Evolutionary conservation across 129 eudicot species (phyloP).

Genomic region (Pulicaria dysenterica): DNA sequence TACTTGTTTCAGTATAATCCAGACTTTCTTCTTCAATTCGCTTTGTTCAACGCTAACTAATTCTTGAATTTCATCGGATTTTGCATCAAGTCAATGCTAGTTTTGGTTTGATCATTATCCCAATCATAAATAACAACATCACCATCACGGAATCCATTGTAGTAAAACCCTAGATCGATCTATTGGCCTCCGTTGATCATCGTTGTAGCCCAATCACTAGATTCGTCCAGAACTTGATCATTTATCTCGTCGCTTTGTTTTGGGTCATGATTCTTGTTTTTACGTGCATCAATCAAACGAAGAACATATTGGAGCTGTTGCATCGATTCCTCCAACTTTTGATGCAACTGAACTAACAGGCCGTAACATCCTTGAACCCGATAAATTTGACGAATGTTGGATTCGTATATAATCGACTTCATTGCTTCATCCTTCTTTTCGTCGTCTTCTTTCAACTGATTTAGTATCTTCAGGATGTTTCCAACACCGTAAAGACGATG

Average conservation of each 20-base stretch:
- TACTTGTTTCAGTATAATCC: conserved; percentile 30
- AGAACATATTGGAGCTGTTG: conserved; percentile 40
- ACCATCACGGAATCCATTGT: conserved; percentile 17
- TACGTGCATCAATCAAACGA: conserved; percentile 22
- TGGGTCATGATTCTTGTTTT: conserved; percentile 20
- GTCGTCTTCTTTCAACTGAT: conserved; percentile 17
- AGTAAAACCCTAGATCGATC: conserved; percentile 24
- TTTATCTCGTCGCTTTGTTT: background rate
- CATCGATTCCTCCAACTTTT: conserved; percentile 13
- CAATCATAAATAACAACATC: conserved; percentile 4
- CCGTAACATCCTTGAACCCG: conserved; percentile 57
- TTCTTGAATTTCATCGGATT: conserved; percentile 18
- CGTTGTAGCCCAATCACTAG: background rate
- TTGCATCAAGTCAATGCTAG: background rate
- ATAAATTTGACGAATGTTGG: conserved; percentile 46
- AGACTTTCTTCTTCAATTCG: background rate
- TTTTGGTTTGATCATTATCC: background rate
- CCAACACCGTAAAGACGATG: conserved; percentile 70
- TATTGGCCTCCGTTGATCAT: conserved; percentile 12
- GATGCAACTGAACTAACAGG: conserved; percentile 23
- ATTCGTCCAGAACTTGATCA: background rate
- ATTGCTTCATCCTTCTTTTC: conserved; percentile 56
- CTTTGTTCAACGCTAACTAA: conserved; percentile 7
- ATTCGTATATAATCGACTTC: conserved; percentile 63
- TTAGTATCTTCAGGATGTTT: conserved; percentile 45